phyloP scores from a whole-genome alignment of 2,329 filamentous ascomycete species.

The Plenodomus tracheiphilus region DNA sequence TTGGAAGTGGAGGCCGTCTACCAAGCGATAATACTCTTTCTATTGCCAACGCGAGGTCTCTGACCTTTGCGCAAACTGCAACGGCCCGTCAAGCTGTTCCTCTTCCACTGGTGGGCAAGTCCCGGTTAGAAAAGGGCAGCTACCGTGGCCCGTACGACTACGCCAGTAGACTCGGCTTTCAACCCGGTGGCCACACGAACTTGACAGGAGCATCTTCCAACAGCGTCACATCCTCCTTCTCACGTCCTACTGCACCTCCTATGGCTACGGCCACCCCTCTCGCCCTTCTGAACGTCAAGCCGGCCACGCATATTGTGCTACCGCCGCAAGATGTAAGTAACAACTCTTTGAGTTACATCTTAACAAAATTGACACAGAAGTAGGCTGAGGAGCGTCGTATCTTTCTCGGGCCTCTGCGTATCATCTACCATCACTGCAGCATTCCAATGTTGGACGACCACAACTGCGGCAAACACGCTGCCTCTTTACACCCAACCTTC shows the following conservation, averaged over 20 bases:
- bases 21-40: not conserved
- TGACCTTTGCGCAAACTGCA: not conserved
- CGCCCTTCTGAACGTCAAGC: not conserved
- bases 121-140: conserved; percentile 2
- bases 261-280: not conserved
- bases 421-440: conserved; percentile 5
- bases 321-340: not conserved
- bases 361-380: not conserved
- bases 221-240: too few species aligned
- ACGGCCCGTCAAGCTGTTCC: not conserved
- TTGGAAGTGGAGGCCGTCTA: not conserved
- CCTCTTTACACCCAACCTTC: not conserved
- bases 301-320: not conserved
- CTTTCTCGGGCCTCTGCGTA: conserved; percentile 13
- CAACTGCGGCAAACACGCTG: not conserved
- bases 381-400: conserved; percentile 11
- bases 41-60: not conserved
- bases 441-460: not conserved
- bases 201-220: not conserved
- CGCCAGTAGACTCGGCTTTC: not conserved
- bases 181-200: not conserved
- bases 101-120: not conserved
- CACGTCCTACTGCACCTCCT: not conserved
- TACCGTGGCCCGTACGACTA: conserved; percentile 7
- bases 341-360: not conserved